Base-by-base conservation (phyloP, 192 early-diverging fungal species). In the Mortierella alpina region DNA sequence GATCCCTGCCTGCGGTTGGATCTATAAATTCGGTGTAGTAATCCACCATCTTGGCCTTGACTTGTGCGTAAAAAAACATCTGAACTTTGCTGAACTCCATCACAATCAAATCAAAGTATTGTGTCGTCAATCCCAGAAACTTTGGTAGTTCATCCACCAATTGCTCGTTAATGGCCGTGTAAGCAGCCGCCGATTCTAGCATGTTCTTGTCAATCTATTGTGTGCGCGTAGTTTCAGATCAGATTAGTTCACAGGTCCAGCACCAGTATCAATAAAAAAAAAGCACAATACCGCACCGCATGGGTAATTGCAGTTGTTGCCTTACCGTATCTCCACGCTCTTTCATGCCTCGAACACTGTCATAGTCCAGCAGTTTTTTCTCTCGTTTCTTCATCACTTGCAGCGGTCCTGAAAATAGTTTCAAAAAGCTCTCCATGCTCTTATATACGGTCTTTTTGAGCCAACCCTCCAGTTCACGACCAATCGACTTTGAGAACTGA, bases 381-480 rank as follows among this genome's bases (percentile, higher is more conserved):
- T 90, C 87, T 17, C 94, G 82, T 64, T 94, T 95, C 59, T 90
- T 86, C 73, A 95, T 93, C 8, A 95, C 86, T 49, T 91, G 84
- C 18, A 84, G 70, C 10, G 92, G 94, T 13, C 88, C 89, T 48
- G 87, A 85, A 68, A 95, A 89, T 11, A 82, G 53, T 20, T 79
- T 84, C 40, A 91, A 48, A 57, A 84, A 86, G 7, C 48, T 70
- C 18, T 89, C 90, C 47, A 91, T 81, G 73, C 75, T 66, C 18
- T 83, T 75, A 70, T 86, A 88, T 10, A 89, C 75, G 0, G 71
- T 75, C 56, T 75, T 79, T 44, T 82, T 85, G 11, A 82, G 31
- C 14, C 70, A 47, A 7, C 8, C 49, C 55, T 80, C 86, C 31
- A 88, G 67, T 65, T 88, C 85, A 22, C 78, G 77, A 23, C 79